Conservation (phyloP, 768 basidiomycete genomes). For the Termitomyces sp. region DNA sequence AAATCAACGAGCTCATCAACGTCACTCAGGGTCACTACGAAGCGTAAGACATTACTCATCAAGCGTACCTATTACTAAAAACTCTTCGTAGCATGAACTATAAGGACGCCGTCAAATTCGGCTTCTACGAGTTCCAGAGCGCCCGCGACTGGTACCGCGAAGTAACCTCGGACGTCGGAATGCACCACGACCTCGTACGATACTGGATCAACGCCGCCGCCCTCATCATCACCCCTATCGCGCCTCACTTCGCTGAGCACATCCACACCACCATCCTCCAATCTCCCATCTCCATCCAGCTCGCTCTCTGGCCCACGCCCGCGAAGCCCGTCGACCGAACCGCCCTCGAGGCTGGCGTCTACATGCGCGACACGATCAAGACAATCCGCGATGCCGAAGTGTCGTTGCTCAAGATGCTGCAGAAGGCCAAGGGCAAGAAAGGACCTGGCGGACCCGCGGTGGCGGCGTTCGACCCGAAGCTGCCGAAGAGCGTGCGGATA, state of each 20-base stretch:
- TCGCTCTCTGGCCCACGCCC: conserved; percentile 81
- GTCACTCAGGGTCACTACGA: conserved; percentile 79
- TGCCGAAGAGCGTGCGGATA: conserved; percentile 80
- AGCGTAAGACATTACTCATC: conserved; percentile 45
- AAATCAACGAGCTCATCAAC: conserved; percentile 83
- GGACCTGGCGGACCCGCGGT: conserved; percentile 34
- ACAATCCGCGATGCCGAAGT: conserved; percentile 86
- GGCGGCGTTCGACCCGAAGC: conserved; percentile 72
- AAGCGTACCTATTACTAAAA: not conserved
- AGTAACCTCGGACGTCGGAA: conserved; percentile 81
- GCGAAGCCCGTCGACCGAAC: conserved; percentile 54
- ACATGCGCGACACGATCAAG: conserved; percentile 89
- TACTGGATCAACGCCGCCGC: conserved; percentile 83
- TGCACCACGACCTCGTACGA: conserved; percentile 85
- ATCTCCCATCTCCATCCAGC: conserved; percentile 72
- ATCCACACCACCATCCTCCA: conserved; percentile 77
- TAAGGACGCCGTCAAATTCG: conserved; percentile 93
- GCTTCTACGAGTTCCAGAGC: conserved; percentile 93
- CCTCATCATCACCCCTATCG: conserved; percentile 79
- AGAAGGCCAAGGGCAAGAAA: conserved; percentile 70
- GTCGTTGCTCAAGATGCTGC: conserved; percentile 70
- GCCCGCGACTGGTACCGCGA: conserved; percentile 95
- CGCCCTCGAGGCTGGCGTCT: conserved; percentile 67
- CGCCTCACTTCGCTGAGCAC: conserved; percentile 93
- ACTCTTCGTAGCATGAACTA: conserved; percentile 66